These are phyloP conservation scores for Coccomyxa subellipsoidea DNA, from an alignment of 163 green algal genomes.

Conservation along the genomic window DNA sequence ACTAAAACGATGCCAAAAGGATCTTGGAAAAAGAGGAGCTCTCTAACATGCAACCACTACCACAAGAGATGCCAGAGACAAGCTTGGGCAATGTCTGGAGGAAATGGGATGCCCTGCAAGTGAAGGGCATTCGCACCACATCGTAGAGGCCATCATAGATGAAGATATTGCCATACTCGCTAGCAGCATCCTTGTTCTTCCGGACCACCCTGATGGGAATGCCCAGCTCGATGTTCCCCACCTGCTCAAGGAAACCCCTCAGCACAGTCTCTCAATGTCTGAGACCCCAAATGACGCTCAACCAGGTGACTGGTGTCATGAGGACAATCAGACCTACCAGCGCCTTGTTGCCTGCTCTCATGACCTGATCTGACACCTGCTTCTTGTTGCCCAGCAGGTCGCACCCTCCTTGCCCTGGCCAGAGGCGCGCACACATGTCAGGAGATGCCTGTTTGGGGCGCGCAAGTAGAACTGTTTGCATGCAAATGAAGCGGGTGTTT, in stretches of 20 bases:
- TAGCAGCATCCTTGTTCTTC: constrained; percentile 35
- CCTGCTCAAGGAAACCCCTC: neutral
- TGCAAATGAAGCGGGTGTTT: neutral
- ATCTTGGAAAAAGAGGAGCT: no score
- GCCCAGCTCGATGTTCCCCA: constrained; percentile 31
- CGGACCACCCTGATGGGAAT: constrained; percentile 51
- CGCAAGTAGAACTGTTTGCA: neutral
- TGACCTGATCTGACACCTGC: constrained; percentile 42
- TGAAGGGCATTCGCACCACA: constrained; percentile 29
- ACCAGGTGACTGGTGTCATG: neutral
- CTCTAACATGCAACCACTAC: no score
- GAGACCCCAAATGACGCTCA: neutral
- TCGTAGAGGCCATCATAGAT: constrained; percentile 57
- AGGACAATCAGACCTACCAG: constrained; percentile 24
- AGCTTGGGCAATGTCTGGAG: no score
- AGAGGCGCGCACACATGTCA: neutral
- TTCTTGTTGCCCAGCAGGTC: constrained; percentile 50
- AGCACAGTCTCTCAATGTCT: neutral
- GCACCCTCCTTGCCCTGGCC: constrained; percentile 50
- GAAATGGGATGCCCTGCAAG: no score
- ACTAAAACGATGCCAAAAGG: neutral
- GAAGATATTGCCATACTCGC: constrained; percentile 28
- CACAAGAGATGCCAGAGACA: no score
- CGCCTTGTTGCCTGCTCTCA: constrained; percentile 43
- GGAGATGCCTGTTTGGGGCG: neutral